phyloP scores from a whole-genome alignment of 352 stramenopile species.

The Globisporangium barbulae region DNA sequence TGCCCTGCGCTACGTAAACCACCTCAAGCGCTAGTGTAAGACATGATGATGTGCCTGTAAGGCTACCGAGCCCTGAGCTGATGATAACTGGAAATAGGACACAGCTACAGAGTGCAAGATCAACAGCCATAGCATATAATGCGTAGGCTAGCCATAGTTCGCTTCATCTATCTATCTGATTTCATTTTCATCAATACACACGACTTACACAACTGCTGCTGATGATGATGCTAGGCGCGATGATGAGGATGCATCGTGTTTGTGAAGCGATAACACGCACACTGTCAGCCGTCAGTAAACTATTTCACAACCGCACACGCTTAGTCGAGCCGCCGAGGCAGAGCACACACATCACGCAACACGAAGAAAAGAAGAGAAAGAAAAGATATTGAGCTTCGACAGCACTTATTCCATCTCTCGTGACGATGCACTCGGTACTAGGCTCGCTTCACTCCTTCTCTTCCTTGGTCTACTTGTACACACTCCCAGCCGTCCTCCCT shows the following conservation, averaged over 20 bases:
- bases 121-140: background rate
- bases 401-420: background rate
- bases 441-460: background rate
- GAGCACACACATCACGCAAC: no score
- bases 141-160: no score
- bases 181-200: background rate
- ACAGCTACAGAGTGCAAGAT: background rate
- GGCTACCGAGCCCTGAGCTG: no score
- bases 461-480: background rate
- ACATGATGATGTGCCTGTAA: no score
- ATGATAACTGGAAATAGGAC: no score
- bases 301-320: no score
- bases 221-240: no score
- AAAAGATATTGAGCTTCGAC: background rate
- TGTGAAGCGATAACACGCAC: no score
- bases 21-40: slow-evolving; percentile 36
- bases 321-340: no score
- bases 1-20: slow-evolving; percentile 46
- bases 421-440: background rate
- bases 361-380: background rate
- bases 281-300: no score
- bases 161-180: no score
- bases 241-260: no score
- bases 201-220: background rate
- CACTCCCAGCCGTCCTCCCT: background rate